Percentiles rank a stretch among this genome's conserved stretches.
Conservation (phyloP, 805 yeast species). For the Cyberlindnera sargentensis region DNA sequence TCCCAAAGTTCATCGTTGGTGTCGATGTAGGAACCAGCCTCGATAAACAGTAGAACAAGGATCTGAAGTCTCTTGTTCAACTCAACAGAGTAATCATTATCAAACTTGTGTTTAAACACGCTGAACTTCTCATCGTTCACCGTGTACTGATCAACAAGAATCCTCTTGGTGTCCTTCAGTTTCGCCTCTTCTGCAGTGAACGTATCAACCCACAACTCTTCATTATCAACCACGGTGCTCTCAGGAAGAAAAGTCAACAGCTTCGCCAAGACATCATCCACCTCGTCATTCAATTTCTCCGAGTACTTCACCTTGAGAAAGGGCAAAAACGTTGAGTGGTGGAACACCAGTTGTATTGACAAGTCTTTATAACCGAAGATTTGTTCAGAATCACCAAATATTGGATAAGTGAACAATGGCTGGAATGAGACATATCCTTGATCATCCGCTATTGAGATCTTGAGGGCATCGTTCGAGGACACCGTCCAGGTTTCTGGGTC, state of each 20-base stretch:
- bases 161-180: conserved; percentile 31
- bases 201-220: conserved; percentile 55
- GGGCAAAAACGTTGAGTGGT: conserved; percentile 67
- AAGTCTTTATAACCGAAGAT: conserved; percentile 78
- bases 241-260: conserved; percentile 57
- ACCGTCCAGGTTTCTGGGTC: conserved; percentile 71
- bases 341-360: conserved; percentile 61
- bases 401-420: conserved; percentile 86
- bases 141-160: conserved; percentile 28
- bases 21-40: conserved; percentile 90
- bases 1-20: conserved; percentile 75
- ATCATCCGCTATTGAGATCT: conserved; percentile 52
- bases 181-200: conserved; percentile 41
- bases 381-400: conserved; percentile 86
- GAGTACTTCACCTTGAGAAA: conserved; percentile 54
- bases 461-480: conserved; percentile 63
- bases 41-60: conserved; percentile 77
- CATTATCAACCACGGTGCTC: conserved; percentile 54
- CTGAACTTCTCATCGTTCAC: conserved; percentile 33
- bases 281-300: conserved; percentile 44
- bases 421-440: conserved; percentile 55
- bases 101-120: conserved; percentile 39
- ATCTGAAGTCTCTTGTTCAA: conserved; percentile 70
- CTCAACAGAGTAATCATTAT: conserved; percentile 36
- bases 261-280: conserved; percentile 51